Evolutionary conservation across 805 yeast genomes (phyloP).

Genomic region (Candida pseudofarinosa): DNA sequence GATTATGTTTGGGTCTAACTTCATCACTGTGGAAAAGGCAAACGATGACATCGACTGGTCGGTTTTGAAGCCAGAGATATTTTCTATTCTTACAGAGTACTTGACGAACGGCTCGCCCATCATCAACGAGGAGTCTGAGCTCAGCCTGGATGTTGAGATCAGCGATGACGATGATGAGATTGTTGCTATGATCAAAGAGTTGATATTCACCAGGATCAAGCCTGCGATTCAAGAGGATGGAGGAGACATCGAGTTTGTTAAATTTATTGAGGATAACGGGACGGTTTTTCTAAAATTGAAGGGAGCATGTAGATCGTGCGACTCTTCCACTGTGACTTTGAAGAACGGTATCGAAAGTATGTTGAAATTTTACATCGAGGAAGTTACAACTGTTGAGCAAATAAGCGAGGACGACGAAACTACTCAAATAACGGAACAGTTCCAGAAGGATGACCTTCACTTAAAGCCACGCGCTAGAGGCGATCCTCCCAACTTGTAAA

Average conservation of each 20-base stretch:
- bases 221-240: slow-evolving; percentile 99
- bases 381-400: slow-evolving; percentile 55
- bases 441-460: slow-evolving; percentile 1
- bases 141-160: slow-evolving; percentile 38
- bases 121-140: slow-evolving; percentile 27
- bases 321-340: slow-evolving; percentile 60
- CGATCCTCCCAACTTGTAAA: slow-evolving; percentile 27
- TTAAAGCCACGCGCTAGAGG: slow-evolving; percentile 25
- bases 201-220: slow-evolving; percentile 64
- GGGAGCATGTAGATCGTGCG: slow-evolving; percentile 75
- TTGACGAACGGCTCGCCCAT: slow-evolving; percentile 56
- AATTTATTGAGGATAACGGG: slow-evolving; percentile 51
- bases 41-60: slow-evolving; percentile 52
- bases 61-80: slow-evolving; percentile 62
- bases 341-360: slow-evolving; percentile 67
- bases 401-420: slow-evolving; percentile 35
- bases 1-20: slow-evolving; percentile 78
- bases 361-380: slow-evolving; percentile 68
- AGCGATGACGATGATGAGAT: slow-evolving; percentile 65
- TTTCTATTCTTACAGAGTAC: slow-evolving; percentile 53
- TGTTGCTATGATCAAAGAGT: slow-evolving; percentile 62
- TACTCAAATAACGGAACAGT: background rate
- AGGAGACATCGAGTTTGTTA: slow-evolving; percentile 70
- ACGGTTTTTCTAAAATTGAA: slow-evolving; percentile 54
- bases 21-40: slow-evolving; percentile 74